phyloP scores from a whole-genome alignment of 352 stramenopile genomes.

The Phytopythium aichiense region DNA sequence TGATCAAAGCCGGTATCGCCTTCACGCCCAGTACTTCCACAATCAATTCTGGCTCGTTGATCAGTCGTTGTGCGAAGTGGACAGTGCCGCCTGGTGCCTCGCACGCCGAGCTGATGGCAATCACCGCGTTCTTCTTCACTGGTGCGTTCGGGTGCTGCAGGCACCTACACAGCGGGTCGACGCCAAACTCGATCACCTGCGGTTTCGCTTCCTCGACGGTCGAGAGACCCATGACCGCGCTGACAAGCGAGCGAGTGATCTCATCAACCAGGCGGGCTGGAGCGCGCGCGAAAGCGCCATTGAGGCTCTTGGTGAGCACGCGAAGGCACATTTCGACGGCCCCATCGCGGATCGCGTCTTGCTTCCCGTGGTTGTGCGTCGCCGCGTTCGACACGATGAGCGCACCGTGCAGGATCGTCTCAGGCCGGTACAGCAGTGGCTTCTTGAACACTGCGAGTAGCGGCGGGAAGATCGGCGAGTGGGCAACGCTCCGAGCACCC shows the following conservation, averaged over 20 bases:
- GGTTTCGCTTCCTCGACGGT: constrained; percentile 65
- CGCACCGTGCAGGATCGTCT: constrained; percentile 34
- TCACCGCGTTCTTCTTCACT: constrained; percentile 46
- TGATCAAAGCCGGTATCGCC: constrained; percentile 40
- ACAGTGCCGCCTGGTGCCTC: constrained; percentile 41
- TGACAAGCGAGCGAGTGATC: constrained; percentile 45
- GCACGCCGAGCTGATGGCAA: constrained; percentile 63
- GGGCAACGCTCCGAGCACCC: constrained; percentile 33
- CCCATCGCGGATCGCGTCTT: constrained; percentile 36
- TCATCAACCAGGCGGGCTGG: constrained; percentile 24
- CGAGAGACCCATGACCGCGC: constrained; percentile 64
- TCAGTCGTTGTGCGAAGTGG: constrained; percentile 39
- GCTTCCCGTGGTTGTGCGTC: constrained; percentile 52
- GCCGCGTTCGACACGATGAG: constrained; percentile 51
- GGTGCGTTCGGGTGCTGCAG: constrained; percentile 34
- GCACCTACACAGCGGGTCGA: constrained; percentile 57
- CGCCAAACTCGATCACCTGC: constrained; percentile 62
- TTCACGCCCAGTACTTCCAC: constrained; percentile 53
- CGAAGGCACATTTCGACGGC: constrained; percentile 57
- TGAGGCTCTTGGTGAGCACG: constrained; percentile 43
- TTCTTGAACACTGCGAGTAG: constrained; percentile 61
- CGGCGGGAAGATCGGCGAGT: constrained; percentile 38
- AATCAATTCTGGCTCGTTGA: constrained; percentile 31
- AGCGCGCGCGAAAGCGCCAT: constrained; percentile 33
- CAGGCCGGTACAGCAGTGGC: constrained; percentile 31